Evolutionary conservation across 345 rosid species (phyloP).

Genomic region (rapeseed (Brassica napus)): DNA sequence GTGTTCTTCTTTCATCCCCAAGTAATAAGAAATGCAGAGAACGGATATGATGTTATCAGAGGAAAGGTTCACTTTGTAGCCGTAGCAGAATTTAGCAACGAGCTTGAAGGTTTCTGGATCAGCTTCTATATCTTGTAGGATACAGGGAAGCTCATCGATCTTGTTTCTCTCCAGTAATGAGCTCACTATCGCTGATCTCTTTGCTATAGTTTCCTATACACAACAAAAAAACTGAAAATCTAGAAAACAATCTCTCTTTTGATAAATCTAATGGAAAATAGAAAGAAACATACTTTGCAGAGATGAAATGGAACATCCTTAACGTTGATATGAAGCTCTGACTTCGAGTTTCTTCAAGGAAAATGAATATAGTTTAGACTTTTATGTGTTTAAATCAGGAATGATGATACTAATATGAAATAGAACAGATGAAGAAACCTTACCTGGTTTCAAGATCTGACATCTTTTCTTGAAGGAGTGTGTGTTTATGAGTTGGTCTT

Average conservation of each 20-base stretch:
- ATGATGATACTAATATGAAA: not conserved
- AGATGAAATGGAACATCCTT: constrained; percentile 48
- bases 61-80: constrained; percentile 47
- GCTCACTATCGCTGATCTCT: constrained; percentile 64
- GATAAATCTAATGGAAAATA: not conserved
- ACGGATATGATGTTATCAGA: constrained; percentile 64
- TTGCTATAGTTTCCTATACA: constrained; percentile 57
- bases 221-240: not conserved
- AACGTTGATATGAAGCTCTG: constrained; percentile 44
- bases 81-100: constrained; percentile 70
- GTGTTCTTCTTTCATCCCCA: constrained; percentile 71
- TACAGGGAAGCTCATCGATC: constrained; percentile 34
- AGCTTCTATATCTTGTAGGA: constrained; percentile 54
- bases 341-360: constrained; percentile 44
- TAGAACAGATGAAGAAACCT: constrained; percentile 13
- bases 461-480: constrained; percentile 6
- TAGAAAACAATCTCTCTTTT: not conserved
- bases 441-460: constrained; percentile 29
- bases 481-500: not conserved
- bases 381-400: not conserved
- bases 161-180: constrained; percentile 46
- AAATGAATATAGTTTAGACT: not conserved
- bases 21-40: constrained; percentile 53
- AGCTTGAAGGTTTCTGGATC: constrained; percentile 61
- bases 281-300: constrained; percentile 46